Percentiles rank a stretch among this genome's conserved stretches.
These are phyloP conservation scores for Exobasidium cylindrosporum DNA, from an alignment of 1,284 basidiomycete species.

Conservation along the genomic window DNA sequence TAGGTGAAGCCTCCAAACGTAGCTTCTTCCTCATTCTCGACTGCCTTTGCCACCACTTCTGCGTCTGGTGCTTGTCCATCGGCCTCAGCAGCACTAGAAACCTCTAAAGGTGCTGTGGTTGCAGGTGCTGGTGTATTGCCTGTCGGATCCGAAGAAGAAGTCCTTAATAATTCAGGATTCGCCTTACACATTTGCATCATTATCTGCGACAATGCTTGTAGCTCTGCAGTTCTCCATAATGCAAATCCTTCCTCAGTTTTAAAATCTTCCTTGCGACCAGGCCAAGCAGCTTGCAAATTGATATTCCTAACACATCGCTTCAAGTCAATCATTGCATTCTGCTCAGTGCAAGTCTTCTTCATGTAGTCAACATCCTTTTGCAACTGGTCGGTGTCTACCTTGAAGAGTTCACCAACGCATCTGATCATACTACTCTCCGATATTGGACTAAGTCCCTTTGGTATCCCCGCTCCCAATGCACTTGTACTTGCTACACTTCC, in stretches of 20 bases:
- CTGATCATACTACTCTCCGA: constrained; percentile 50
- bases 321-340: constrained; percentile 45
- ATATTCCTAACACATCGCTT: constrained; percentile 89
- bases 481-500: constrained; percentile 26
- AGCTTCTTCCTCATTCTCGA: constrained; percentile 34
- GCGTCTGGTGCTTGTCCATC: constrained; percentile 12
- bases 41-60: constrained; percentile 17
- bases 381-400: constrained; percentile 67
- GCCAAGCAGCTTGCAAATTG: constrained; percentile 76
- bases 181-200: constrained; percentile 82
- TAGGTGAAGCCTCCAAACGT: constrained; percentile 64
- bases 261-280: constrained; percentile 85
- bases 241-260: constrained; percentile 72
- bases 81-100: constrained; percentile 2
- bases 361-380: constrained; percentile 73
- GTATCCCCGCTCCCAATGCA: constrained; percentile 6
- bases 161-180: constrained; percentile 82
- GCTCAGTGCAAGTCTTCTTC: constrained; percentile 71
- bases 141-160: constrained; percentile 48
- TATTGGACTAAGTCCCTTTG: constrained; percentile 17
- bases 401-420: constrained; percentile 72
- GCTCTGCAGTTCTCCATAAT: constrained; percentile 80
- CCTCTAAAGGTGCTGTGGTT: constrained; percentile 16
- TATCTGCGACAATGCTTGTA: constrained; percentile 76
- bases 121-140: background rate